Base-by-base conservation (phyloP, 805 yeast genomes). In the Myxozyma monticola region DNA sequence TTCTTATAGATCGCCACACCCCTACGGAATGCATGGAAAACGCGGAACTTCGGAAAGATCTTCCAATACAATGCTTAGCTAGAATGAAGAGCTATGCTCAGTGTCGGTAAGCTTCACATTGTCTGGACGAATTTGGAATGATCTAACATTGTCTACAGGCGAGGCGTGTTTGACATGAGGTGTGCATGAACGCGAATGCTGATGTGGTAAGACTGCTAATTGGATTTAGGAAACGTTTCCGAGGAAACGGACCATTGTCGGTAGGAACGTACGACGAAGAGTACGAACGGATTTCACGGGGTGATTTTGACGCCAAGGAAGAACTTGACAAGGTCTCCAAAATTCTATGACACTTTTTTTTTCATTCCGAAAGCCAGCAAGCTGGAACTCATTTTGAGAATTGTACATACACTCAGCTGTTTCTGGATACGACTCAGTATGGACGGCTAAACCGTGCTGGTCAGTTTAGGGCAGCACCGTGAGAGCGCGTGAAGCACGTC, bases 251-350 rank as follows among this genome's bases (percentile, higher is more conserved):
- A 0, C 89, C 97, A 0, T 71, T 87, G 37, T 88, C 96, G 10
- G 87, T 95, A 5, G 99, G 99, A 0, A 85, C 84, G 64, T 91
- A 85, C 68, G 96, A 90, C 62, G 91, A 88, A 51, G 87, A 88
- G 45, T 86, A 85, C 58, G 88, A 83, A 34, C 84, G 86, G 53
- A 72, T 91, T 51, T 81, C 88, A 1, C 68, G 74, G 2, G 99
- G 99, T 1, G 76, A 91, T 49, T 89, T 85, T 64, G 84, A 90
- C 64, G 81, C 97, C 0, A 71, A 75, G 40, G 90, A 83, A 53
- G 98, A 91, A 68, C 78, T 88, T 77, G 72, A 73, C 51, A 88
- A 87, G 67, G 73, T 89, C 45, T 81, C 62, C 43, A 57, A 41
- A 60, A 39, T 29, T 57, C 54, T 22, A 46, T 48, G 40, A 39